phyloP scores from a whole-genome alignment of 805 yeast genomes.

The Ogataea thermomethanolica region DNA sequence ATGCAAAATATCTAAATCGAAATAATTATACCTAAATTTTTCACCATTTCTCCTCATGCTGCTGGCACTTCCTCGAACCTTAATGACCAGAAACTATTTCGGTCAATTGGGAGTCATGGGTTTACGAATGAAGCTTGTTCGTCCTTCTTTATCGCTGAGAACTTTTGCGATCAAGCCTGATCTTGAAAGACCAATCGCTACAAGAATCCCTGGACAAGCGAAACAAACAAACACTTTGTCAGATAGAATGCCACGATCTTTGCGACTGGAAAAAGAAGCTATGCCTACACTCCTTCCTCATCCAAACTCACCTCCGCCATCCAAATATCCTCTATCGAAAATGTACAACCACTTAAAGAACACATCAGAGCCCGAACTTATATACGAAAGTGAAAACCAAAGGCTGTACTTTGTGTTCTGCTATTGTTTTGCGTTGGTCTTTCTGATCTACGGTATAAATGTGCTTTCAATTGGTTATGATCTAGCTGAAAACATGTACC shows the following conservation, averaged over 20 bases:
- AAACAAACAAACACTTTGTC: slow-evolving; percentile 42
- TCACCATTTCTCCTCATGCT: neutral
- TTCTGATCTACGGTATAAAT: slow-evolving; percentile 64
- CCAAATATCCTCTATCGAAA: slow-evolving; percentile 55
- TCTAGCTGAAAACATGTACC: slow-evolving; percentile 26
- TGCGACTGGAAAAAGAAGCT: slow-evolving; percentile 61
- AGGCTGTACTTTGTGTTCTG: slow-evolving; percentile 67
- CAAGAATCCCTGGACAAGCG: slow-evolving; percentile 56
- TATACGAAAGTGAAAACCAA: slow-evolving; percentile 84
- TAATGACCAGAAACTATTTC: too few species aligned
- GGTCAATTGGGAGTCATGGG: too few species aligned
- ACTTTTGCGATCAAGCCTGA: neutral
- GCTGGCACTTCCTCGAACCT: neutral
- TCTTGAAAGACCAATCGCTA: slow-evolving; percentile 29
- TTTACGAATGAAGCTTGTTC: too few species aligned
- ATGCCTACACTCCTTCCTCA: slow-evolving; percentile 68
- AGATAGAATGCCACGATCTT: slow-evolving; percentile 59
- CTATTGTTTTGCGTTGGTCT: slow-evolving; percentile 64
- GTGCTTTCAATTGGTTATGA: slow-evolving; percentile 32
- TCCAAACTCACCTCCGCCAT: slow-evolving; percentile 75
- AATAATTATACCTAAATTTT: neutral
- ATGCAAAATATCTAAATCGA: neutral
- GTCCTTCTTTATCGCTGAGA: neutral
- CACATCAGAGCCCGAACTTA: slow-evolving; percentile 62
- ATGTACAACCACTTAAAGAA: slow-evolving; percentile 52